Base-by-base conservation (phyloP, 2,329 filamentous ascomycete genomes). In the Colletotrichum cereale region DNA sequence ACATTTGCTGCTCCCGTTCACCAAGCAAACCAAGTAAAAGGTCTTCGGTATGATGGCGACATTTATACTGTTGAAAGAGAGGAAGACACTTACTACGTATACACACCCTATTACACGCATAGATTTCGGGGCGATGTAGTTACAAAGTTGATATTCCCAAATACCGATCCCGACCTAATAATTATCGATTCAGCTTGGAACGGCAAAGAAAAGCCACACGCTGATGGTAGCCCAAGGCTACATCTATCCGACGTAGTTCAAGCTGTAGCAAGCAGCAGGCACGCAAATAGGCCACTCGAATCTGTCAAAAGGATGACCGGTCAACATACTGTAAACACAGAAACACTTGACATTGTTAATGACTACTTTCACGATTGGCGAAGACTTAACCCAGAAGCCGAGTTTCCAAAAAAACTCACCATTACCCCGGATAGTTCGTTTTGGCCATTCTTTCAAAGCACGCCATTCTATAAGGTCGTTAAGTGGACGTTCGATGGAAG, bases 291-390 rank as follows among this genome's bases (percentile, higher is more conserved):
- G 26, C 48, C 48, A 14, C 24, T 52, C 2, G 8, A 2, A 18
- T 29, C 48, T 2, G 8, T 52, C 5, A 29, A 18, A 24, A 0
- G 26, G 14, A 29, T 52, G 2, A 18, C 2, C 2, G 14, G 48
- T 29, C 0, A 1, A 29, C 2, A 10, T 1, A 14, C 29, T 10
- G 2, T 31, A 18, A 18, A 52, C 2, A 0, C 29, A 1, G n/a
- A 52, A 24, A 26, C 48, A 12, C 2, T 52, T 10, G 6, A 3
- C 24, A 5, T 52, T 29, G 2, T 52, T 2, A 18, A 52, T 5
- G 7, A 5, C 1, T 52, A 52, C 26, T 29, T 18, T 4, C 2
- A 18, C 26, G 26, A 29, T 3, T 52, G 48, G 48, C 14, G 6
- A 10, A 31, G 18, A 24, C 48, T 8, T 5, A 18, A 52, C 48